phyloP scores from a whole-genome alignment of 306 rosid species.

The Pueraria montana region DNA sequence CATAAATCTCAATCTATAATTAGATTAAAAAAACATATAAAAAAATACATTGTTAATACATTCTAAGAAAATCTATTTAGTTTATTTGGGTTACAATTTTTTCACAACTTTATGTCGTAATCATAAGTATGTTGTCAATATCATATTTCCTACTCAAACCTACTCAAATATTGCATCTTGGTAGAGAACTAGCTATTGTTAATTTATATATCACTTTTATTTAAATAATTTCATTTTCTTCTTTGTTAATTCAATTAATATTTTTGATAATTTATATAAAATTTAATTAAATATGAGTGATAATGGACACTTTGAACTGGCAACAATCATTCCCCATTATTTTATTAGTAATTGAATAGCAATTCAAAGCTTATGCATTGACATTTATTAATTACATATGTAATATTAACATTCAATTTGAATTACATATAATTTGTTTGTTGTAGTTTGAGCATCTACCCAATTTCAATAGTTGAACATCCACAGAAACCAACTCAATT shows the following conservation, averaged over 20 bases:
- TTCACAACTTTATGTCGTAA: too few relatives aligned
- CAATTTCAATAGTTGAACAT: conserved; percentile 49
- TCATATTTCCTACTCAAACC: too few relatives aligned
- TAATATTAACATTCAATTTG: too few relatives aligned
- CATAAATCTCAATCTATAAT: too few relatives aligned
- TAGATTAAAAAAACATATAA: too few relatives aligned
- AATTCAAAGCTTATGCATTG: background rate
- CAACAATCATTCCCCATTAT: background rate
- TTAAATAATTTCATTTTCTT: background rate
- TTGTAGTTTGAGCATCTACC: conserved; percentile 37
- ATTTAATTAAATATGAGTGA: background rate
- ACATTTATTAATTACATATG: background rate
- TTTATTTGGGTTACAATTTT: too few relatives aligned
- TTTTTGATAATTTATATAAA: background rate
- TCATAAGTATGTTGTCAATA: too few relatives aligned
- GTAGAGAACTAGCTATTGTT: background rate
- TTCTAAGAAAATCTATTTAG: too few relatives aligned
- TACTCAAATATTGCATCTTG: background rate
- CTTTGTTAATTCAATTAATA: background rate
- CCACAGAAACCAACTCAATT: conserved; percentile 49
- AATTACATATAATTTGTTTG: background rate
- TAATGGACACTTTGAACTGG: background rate
- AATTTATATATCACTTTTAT: background rate
- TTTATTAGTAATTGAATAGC: background rate
- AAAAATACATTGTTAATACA: too few relatives aligned